Percentiles rank a stretch among this genome's conserved stretches.
phyloP scores from a whole-genome alignment of 768 basidiomycete species.

The Lactarius indigo region DNA sequence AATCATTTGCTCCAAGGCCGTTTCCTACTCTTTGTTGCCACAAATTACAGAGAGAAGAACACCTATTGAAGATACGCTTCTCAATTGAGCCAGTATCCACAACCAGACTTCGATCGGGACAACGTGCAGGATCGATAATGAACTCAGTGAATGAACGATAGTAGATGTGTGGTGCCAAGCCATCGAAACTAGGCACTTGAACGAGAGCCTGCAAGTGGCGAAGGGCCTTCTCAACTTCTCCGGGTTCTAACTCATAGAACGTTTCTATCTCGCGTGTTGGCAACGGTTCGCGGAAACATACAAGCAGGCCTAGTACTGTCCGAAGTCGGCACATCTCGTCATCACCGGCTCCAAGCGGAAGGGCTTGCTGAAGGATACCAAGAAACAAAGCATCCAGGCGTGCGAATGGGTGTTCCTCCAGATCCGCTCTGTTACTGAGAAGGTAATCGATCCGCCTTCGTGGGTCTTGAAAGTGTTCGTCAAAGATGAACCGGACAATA shows the following conservation, averaged over 20 bases:
- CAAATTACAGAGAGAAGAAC: neutral
- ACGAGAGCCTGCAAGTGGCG: neutral
- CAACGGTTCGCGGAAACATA: neutral
- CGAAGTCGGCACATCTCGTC: neutral
- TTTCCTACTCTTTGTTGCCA: accelerated
- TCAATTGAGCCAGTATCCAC: neutral
- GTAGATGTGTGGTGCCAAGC: neutral
- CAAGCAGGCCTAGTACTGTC: neutral
- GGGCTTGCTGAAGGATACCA: neutral
- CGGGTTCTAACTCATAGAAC: neutral
- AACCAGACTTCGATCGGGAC: accelerated
- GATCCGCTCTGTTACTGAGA: neutral
- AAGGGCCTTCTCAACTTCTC: neutral
- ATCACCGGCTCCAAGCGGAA: neutral
- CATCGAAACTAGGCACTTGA: neutral
- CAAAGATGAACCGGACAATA: neutral
- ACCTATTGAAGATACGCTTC: neutral
- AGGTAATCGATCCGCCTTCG: neutral
- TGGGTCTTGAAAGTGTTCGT: neutral
- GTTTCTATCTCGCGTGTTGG: neutral
- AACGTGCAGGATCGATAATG: neutral
- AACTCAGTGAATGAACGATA: neutral
- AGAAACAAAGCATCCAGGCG: neutral
- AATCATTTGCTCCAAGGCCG: neutral
- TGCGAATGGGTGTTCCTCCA: neutral